A percentile compares a stretch with the other conserved stretches of the same genome.
phyloP scores from a whole-genome alignment of 2,329 filamentous ascomycete genomes.

The Alternaria sp. region DNA sequence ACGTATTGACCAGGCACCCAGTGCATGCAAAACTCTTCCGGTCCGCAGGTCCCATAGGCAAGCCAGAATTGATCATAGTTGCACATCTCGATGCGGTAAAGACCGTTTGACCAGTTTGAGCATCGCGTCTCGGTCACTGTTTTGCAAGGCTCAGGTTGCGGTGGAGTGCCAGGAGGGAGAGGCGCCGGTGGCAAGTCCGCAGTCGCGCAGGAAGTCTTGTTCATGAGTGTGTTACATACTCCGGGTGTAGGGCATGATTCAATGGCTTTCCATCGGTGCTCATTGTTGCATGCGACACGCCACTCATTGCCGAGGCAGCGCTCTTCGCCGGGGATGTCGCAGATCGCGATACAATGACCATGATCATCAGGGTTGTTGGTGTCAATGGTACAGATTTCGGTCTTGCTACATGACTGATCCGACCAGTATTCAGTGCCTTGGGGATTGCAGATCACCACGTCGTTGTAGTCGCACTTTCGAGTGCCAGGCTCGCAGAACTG shows the following conservation, averaged over 20 bases:
- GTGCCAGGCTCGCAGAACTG: not conserved
- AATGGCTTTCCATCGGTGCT: not conserved
- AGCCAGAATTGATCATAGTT: not conserved
- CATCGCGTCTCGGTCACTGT: not conserved
- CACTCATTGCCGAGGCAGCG: not conserved
- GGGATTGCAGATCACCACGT: not conserved
- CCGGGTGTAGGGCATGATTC: not conserved
- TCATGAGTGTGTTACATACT: not conserved
- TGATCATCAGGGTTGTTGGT: not conserved
- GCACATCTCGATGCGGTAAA: not conserved
- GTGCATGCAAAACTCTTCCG: not conserved
- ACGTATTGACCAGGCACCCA: not conserved
- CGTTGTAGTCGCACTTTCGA: not conserved
- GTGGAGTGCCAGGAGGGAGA: not conserved
- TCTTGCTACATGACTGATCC: not conserved
- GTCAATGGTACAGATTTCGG: not conserved
- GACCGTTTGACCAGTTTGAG: not conserved
- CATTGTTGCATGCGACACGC: not conserved
- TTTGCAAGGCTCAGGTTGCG: not conserved
- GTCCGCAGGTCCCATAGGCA: not conserved
- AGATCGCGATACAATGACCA: not conserved
- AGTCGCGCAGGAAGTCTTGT: not conserved
- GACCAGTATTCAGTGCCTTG: not conserved
- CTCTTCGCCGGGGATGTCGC: not conserved
- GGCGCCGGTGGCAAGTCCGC: not conserved